These are phyloP conservation scores for Nemania abortiva DNA, from an alignment of 2,329 filamentous ascomycete genomes.

Conservation along the genomic window DNA sequence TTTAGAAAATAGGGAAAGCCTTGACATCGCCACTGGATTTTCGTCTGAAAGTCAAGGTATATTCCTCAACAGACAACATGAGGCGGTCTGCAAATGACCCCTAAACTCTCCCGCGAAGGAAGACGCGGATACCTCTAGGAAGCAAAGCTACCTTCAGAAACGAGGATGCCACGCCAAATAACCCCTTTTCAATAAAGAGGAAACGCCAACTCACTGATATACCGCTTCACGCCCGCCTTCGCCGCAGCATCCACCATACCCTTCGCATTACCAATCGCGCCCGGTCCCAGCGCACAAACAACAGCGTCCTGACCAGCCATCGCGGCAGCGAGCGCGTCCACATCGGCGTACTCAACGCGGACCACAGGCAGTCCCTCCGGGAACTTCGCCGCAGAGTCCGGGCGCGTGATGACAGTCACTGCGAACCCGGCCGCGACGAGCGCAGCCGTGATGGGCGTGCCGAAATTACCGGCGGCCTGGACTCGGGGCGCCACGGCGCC, in stretches of 20 bases:
- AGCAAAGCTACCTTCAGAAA: background rate
- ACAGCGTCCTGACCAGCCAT: constrained; percentile 49
- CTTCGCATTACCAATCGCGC: constrained; percentile 38
- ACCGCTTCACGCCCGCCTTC: constrained; percentile 49
- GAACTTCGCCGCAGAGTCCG: constrained; percentile 43
- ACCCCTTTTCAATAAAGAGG: background rate
- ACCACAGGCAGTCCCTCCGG: constrained; percentile 41
- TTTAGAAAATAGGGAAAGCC: too few species aligned
- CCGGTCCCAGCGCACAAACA: constrained; percentile 46
- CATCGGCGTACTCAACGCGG: constrained; percentile 41
- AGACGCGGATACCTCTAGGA: background rate
- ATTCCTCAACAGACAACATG: too few species aligned
- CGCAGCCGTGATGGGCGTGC: constrained; percentile 45
- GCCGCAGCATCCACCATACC: constrained; percentile 49
- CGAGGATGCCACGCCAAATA: background rate
- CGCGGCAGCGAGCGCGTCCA: constrained; percentile 39
- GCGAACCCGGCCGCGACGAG: constrained; percentile 44
- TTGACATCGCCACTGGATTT: background rate
- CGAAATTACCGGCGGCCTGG: constrained; percentile 49
- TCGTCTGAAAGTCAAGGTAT: background rate
- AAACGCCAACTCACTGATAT: constrained; percentile 41
- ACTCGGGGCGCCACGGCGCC: background rate
- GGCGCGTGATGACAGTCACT: constrained; percentile 45
- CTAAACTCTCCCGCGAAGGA: background rate
- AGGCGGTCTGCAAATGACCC: too few species aligned